Evolutionary conservation across 768 basidiomycete species (phyloP), one percentile per base, ranked within the genome.

Genomic region (Baorangia bicolor): DNA sequence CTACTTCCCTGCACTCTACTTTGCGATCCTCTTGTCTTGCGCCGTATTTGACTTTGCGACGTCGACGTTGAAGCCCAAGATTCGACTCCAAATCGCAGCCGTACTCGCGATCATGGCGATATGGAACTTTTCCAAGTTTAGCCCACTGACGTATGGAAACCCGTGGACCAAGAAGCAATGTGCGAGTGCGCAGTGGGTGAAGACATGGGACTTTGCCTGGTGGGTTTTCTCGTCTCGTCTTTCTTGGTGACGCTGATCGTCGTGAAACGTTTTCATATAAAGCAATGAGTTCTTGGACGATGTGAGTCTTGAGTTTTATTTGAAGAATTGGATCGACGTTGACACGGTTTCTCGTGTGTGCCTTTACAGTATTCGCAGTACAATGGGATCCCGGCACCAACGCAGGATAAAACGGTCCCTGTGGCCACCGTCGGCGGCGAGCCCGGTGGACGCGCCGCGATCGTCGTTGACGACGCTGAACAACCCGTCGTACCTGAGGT

Each of bases 181-280:
- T 63, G 69, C 79, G 49, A 80, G 75, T 38, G 86, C 92, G 1
- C 87, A 85, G 67, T 95, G 93, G 92, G 62, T 96, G 38, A 92
- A 87, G 75, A 90, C 87, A 5, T 99, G 97, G 97, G 97, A 99
- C 73, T 98, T 98, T 70, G 81, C 85, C 28, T 99, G 95, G 88
- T 86, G 65, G 39, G 81, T 70, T 18, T 13, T 42, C 0, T 35
- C 14, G 9, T 43, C 34, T 12, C 25, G 4, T 11, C 27, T 27
- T 20, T 6, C 4, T 53, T 44, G 35, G 12, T 53, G 13, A 45
- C 1, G 30, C 47, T 54, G 25, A 59, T 27, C 13, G 25, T 5
- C 41, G 48, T 12, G 25, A 4, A 33, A 33, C 10, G 1, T 3
- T 14, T 21, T 8, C 2, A 1, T 7, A n/a, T 30, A 41, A 34